These are phyloP conservation scores for Epipyxis sp. DNA, from an alignment of 108 stramenopile species.

Conservation along the genomic window DNA sequence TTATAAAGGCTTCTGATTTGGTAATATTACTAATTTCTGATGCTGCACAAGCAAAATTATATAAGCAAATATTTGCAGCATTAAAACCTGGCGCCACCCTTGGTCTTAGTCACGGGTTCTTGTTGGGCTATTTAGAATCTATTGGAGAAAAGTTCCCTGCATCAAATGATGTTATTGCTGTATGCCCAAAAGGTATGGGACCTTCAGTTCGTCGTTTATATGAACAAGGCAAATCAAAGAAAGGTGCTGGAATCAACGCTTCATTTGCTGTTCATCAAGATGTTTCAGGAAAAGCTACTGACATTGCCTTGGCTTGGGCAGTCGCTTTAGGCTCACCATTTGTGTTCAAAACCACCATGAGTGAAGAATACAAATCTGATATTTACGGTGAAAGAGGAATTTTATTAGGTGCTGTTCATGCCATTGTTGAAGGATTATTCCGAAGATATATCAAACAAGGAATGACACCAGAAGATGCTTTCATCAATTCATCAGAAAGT, in stretches of 20 bases:
- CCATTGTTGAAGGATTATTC: slow-evolving; percentile 93
- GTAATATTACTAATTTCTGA: slow-evolving; percentile 93
- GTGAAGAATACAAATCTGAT: slow-evolving; percentile 91
- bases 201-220: slow-evolving; percentile 94
- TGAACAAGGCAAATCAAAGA: slow-evolving; percentile 96
- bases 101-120: slow-evolving; percentile 90
- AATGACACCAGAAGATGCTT: slow-evolving; percentile 90
- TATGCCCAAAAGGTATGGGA: slow-evolving; percentile 98
- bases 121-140: slow-evolving; percentile 89
- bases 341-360: slow-evolving; percentile 91
- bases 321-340: slow-evolving; percentile 92
- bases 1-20: slow-evolving; percentile 84
- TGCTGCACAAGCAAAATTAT: slow-evolving; percentile 84
- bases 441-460: slow-evolving; percentile 90
- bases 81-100: slow-evolving; percentile 95
- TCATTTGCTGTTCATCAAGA: slow-evolving; percentile 94
- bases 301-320: slow-evolving; percentile 93
- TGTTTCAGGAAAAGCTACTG: slow-evolving; percentile 84
- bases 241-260: slow-evolving; percentile 94
- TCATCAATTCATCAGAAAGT: slow-evolving; percentile 82
- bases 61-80: slow-evolving; percentile 93
- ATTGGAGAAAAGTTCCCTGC: slow-evolving; percentile 90
- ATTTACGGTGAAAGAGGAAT: slow-evolving; percentile 97
- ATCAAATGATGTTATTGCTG: slow-evolving; percentile 91
- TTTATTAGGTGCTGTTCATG: slow-evolving; percentile 92